Evolutionary conservation across 164 flowering plant species (phyloP), one percentile per base, ranked within the genome.

Genomic region (Nymphaea colorata): DNA sequence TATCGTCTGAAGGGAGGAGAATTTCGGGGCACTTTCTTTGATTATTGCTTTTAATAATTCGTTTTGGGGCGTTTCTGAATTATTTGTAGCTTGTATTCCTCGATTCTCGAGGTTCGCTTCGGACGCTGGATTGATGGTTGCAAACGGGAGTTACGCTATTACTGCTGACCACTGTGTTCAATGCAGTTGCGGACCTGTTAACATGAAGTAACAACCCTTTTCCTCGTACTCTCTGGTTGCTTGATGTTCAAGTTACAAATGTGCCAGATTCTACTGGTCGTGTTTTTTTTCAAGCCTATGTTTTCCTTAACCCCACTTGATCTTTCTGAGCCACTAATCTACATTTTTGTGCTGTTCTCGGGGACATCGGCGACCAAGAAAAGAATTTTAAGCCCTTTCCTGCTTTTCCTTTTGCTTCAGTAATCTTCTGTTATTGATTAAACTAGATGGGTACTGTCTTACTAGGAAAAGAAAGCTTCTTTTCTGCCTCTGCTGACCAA

Each of bases 161-260:
- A 82, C 91, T 12, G 96, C 97, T 11, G 82, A 94, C 70, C 96
- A 92, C 72, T 95, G 99, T 69, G 93, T 95, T 60, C 96, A 91
- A 72, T 95, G 99, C 85, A 92, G 99, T 68, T 95, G 99, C 63
- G 96, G 85, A 41, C 97, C 89, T 0, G 96, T 92, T 4, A 14
- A 61, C 4, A 17, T 61, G 36, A 61, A 61, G 64, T 61, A 61
- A 8, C 41, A 11, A 8, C 64, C 16, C 16, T n/a, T n/a, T 36
- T 6, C 4, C 25, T 61, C 64, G n/a, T 61, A 6, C 12, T 7
- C 12, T 47, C 2, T 47, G 11, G 55, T 47, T 25, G 11, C 55
- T 47, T 47, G 4, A 3, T 47, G 11, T 4, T 47, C 55, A 47
- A 47, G 55, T 47, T 47, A 25, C 36, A 1, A 25, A 25, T 25